Evolutionary conservation across 2,329 filamentous ascomycete genomes (phyloP).

Genomic region (Myotisia sp.): DNA sequence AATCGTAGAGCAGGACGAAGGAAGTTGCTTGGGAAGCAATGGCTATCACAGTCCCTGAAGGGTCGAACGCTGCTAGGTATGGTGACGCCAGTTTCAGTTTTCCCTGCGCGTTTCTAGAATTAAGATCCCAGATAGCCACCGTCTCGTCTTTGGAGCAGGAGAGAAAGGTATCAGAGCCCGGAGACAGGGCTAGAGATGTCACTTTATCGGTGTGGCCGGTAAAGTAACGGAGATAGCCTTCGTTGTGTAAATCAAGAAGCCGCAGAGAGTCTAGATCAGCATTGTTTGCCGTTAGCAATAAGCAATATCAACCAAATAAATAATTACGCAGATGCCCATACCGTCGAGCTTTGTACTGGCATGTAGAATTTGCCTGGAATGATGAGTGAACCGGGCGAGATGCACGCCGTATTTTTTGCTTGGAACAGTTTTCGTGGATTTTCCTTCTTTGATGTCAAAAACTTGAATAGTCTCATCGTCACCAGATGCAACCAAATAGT

Average conservation of each 20-base stretch:
- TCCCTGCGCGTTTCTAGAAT: constrained; percentile 65
- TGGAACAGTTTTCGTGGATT: constrained; percentile 73
- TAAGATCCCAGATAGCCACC: constrained; percentile 77
- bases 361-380: constrained; percentile 80
- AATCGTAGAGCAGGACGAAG: constrained; percentile 75
- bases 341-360: constrained; percentile 89
- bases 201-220: constrained; percentile 76
- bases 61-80: constrained; percentile 78
- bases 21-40: constrained; percentile 70
- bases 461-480: constrained; percentile 93
- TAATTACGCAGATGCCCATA: constrained; percentile 25
- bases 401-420: constrained; percentile 97
- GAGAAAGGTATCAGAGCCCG: constrained; percentile 78
- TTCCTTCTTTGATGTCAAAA: constrained; percentile 83
- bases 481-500: constrained; percentile 78
- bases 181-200: constrained; percentile 70
- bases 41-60: constrained; percentile 81
- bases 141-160: constrained; percentile 86
- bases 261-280: constrained; percentile 65
- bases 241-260: constrained; percentile 79
- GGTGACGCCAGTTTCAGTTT: constrained; percentile 67
- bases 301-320: background rate
- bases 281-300: constrained; percentile 3
- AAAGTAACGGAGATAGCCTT: constrained; percentile 93
- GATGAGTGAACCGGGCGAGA: constrained; percentile 85